These are phyloP conservation scores for Naganishia liquefaciens DNA, from an alignment of 1,284 basidiomycete genomes.

Conservation along the genomic window DNA sequence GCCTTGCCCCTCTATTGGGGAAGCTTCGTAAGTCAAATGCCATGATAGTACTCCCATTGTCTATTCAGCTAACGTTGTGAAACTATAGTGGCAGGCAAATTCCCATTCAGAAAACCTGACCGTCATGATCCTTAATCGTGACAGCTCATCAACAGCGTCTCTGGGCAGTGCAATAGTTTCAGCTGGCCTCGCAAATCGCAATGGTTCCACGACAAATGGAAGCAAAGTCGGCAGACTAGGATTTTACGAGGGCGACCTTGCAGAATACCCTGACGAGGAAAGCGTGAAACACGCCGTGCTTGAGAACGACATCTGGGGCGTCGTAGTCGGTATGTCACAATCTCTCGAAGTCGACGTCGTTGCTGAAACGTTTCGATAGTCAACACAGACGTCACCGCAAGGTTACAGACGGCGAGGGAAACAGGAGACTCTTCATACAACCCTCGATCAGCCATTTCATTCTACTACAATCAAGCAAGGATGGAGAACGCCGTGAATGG, in stretches of 20 bases:
- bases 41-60: not conserved
- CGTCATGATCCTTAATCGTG: conserved; percentile 28
- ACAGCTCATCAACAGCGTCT: conserved; percentile 20
- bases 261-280: conserved; percentile 15
- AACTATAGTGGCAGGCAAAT: conserved; percentile 20
- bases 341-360: not conserved
- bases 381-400: conserved; percentile 41
- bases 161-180: conserved; percentile 21
- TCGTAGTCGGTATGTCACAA: conserved; percentile 22
- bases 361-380: conserved; percentile 27
- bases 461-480: conserved; percentile 52
- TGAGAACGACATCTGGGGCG: conserved; percentile 29
- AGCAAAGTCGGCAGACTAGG: conserved; percentile 25
- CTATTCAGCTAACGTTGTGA: not conserved
- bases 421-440: conserved; percentile 45
- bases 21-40: conserved; percentile 21
- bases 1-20: conserved; percentile 32
- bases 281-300: conserved; percentile 20
- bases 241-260: conserved; percentile 16
- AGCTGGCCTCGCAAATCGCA: conserved; percentile 25
- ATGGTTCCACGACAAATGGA: conserved; percentile 18
- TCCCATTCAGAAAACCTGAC: conserved; percentile 24
- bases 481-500: conserved; percentile 51
- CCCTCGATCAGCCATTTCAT: conserved; percentile 40
- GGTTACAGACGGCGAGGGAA: conserved; percentile 40